Evolutionary conservation across 768 basidiomycete genomes (phyloP), one percentile per base, ranked within the genome.

Genomic region (Mycena metata): DNA sequence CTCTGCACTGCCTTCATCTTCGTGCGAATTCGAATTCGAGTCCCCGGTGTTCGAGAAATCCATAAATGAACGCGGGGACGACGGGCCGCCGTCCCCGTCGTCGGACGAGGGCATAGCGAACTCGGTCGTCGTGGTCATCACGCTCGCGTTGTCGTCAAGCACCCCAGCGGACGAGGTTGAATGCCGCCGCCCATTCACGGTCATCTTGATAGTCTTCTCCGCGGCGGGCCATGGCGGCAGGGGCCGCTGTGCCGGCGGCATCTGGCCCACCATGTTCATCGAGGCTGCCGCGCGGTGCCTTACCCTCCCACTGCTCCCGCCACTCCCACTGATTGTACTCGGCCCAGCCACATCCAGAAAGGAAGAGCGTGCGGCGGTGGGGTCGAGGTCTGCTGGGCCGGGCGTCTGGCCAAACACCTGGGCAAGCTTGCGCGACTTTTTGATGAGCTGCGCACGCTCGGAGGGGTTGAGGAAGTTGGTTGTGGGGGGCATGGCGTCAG

Each of bases 391-490:
- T 12, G 86, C 85, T 5, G 83, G 80, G 7, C 81, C 84, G 4
- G 91, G 92, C 4, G 84, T 88, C 77, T 88, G 84, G 46, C 94
- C 94, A 61, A 95, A 90, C n/a, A 95, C 80, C 69, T 90, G 90
- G n/a, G 91, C 84, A 54, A 95, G 86, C 78, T 96, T 96, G 73
- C 91, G 89, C 57, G 89, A 87, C 72, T 90, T 91, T 60, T 88
- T 84, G 36, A 95, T 82, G 64, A 91, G 88, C 56, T 92, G 92
- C 0, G 90, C 86, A 35, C 94, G 92, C 70, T 91, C 89, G 13
- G 84, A 82, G 19, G 88, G 80, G 69, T 83, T 82, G 52, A 94
- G 88, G 69, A 84, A 79, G 78, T 95, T 94, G 6, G 89, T 89
- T 3, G 91, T 91, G 1, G 89, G 87, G 0, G 91, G 90, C 23